A percentile compares a stretch with the other conserved stretches of the same genome.
phyloP scores from a whole-genome alignment of 129 eudicot species.

The Flaveria brownii region DNA sequence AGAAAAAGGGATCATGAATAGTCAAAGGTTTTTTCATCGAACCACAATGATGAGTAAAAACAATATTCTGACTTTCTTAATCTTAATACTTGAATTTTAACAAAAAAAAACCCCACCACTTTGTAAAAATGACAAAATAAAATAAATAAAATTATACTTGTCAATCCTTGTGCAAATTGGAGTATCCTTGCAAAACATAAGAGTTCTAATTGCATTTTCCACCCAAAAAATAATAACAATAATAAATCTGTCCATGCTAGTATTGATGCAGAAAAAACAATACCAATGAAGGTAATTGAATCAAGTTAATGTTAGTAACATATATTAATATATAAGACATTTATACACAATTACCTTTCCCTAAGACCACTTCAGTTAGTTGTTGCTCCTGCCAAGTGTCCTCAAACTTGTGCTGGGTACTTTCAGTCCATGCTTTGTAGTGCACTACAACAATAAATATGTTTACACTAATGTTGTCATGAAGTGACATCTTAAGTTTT shows the following conservation, averaged over 20 bases:
- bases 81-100: not conserved
- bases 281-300: not conserved
- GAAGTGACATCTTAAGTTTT: conserved; percentile 1
- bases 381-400: conserved; percentile 97
- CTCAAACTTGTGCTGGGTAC: conserved; percentile 95
- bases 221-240: not conserved
- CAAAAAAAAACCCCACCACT: not conserved
- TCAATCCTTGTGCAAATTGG: not conserved
- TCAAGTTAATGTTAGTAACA: conserved; percentile 1
- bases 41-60: not conserved
- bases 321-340: not conserved
- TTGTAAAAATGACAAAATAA: conserved; percentile 7
- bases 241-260: not conserved
- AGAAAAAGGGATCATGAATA: conserved; percentile 21
- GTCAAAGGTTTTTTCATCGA: conserved; percentile 12
- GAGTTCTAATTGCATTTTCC: not conserved
- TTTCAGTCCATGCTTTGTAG: conserved; percentile 95
- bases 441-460: conserved; percentile 58
- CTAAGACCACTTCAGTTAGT: conserved; percentile 73
- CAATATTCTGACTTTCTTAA: not conserved
- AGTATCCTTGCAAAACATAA: conserved; percentile 3
- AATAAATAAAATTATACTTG: too few species aligned
- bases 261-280: not conserved
- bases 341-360: conserved; percentile 62
- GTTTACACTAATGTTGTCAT: conserved; percentile 21